Base-by-base conservation (phyloP, 805 yeast genomes). In the Starmerella bombi region DNA sequence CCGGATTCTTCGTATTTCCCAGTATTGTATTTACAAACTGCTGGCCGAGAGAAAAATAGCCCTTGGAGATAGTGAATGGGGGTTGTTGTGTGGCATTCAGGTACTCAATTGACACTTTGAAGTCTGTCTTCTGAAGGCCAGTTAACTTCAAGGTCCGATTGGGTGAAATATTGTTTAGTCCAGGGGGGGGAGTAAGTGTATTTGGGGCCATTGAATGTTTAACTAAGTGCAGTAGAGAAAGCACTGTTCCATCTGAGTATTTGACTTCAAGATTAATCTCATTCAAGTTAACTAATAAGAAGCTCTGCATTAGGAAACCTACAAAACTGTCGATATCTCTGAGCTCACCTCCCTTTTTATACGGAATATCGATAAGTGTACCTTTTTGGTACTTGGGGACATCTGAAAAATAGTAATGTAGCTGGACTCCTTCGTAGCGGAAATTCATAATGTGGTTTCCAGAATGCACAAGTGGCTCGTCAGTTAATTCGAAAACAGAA, bases 401-500 rank as follows among this genome's bases (percentile, higher is more conserved):
- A 8, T 49, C 45, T 7, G 53, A 44, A 23, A 55, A 46, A 29
- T 58, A 39, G 44, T 56, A 62, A 22, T 57, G 54, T 28, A 63
- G 49, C 40, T 63, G 67, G 30, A 62, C 66, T 3, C 62, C 66
- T 7, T 47, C 49, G 41, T 59, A 63, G 34, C 54, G 54, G 44
- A 63, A 63, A 5, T 54, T 46, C 64, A 63, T 61, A 28, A 59
- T 56, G 7, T 53, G 44, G 15, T 42, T 34, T 3, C 67, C 67
- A 2, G 66, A 62, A 27, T 61, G 84, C 20, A 80, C 72, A 52
- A 77, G 58, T 3, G 93, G 88, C 54, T 79, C 84, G 52, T 80
- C 85, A 46, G 80, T 79, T 73, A 80, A 74, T 53, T 81, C 88
- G 30, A 80, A 86, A 32, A 80, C 73, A 2, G 80, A 71, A 58